These are phyloP conservation scores for Heteromeles arbutifolia DNA, from an alignment of 306 rosid genomes.

Conservation along the genomic window DNA sequence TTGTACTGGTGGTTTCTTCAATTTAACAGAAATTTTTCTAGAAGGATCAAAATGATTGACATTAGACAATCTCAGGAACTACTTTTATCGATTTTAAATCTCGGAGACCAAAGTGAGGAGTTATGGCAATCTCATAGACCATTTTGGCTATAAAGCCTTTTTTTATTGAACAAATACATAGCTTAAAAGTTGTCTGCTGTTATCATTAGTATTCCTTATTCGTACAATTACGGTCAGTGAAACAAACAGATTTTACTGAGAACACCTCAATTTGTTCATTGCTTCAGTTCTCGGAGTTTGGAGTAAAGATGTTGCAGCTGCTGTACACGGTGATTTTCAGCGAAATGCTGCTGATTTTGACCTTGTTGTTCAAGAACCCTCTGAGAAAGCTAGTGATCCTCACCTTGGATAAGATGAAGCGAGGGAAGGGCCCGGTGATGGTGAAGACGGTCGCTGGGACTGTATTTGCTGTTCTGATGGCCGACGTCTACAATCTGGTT, in stretches of 20 bases:
- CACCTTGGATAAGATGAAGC: slow-evolving; percentile 66
- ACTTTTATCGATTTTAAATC: no score
- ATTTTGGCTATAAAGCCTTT: no score
- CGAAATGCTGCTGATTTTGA: slow-evolving; percentile 56
- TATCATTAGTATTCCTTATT: neutral
- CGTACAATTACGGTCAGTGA: neutral
- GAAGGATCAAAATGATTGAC: no score
- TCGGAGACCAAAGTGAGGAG: no score
- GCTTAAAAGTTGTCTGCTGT: neutral
- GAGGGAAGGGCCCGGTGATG: slow-evolving; percentile 81
- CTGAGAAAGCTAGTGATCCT: slow-evolving; percentile 72
- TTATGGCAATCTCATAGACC: no score
- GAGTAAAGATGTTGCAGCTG: slow-evolving; percentile 57
- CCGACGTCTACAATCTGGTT: slow-evolving; percentile 52
- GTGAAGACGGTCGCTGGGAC: slow-evolving; percentile 65
- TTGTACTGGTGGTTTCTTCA: no score
- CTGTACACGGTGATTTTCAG: slow-evolving; percentile 50
- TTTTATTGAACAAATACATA: neutral
- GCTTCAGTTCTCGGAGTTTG: slow-evolving; percentile 12
- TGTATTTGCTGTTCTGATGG: slow-evolving; percentile 45
- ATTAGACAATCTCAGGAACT: no score
- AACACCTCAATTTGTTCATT: neutral
- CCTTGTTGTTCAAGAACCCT: slow-evolving; percentile 71
- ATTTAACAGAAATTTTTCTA: no score
- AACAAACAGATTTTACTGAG: neutral